Base-by-base conservation (phyloP, 2,329 filamentous ascomycete genomes). In the Fonsecaea pugnacius region DNA sequence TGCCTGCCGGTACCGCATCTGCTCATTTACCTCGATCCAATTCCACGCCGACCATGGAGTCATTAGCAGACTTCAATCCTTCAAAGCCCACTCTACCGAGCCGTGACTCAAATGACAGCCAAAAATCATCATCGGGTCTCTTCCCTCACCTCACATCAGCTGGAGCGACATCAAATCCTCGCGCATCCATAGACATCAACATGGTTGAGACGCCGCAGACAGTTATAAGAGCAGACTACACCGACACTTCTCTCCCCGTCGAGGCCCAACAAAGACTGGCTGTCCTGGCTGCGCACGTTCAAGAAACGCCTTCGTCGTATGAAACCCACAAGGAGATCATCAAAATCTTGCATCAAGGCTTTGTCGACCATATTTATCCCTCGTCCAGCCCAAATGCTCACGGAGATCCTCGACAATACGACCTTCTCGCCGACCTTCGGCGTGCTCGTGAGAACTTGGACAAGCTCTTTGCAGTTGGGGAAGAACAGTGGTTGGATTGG, bases 401-500 rank as follows among this genome's bases (percentile, higher is more conserved):
- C 54, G 78, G 78, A 8, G 77, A 82, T 53, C 79, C 79, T 1
- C 76, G 74, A 38, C 72, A 73, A 5, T 82, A 82, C 64, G 80
- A 82, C 63, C 72, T 82, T 5, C 75, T 82, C 8, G 76, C 75
- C 55, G 80, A 82, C 65, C 73, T 83, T 66, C 75, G 79, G 40
- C 77, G 73, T 24, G 80, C 80, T 3, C 82, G 86, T 63, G 82
- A 85, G 70, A 81, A 82, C 60, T 86, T 89, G 82, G 83, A 86
- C 69, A 82, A 83, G 58, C 81, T 86, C 21, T 89, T 88, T 70
- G 83, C 86, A 1, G 82, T 89, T 64, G 86, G 86, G 1, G 87
- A 89, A 72, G 81, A 84, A 48, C 77, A 88, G 57, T 89, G 86
- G 86, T 76, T 82, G 3, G 85, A 87, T 65, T 87, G 86, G 80